phyloP scores from a whole-genome alignment of 176 grass and related monocot species.

The Phragmites australis region DNA sequence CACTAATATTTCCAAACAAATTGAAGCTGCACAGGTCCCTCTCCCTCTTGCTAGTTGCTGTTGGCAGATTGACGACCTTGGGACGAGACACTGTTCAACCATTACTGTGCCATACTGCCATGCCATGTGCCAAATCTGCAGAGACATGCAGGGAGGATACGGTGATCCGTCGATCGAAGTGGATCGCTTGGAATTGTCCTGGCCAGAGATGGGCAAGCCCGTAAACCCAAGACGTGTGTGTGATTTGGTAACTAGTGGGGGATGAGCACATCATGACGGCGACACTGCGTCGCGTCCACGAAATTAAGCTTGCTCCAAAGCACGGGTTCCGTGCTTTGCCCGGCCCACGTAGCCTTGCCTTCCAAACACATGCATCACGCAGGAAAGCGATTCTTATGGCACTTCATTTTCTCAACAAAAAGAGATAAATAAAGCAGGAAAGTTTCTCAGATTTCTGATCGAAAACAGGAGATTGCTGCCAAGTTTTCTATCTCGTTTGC shows the following conservation, averaged over 20 bases:
- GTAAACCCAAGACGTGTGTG: background rate
- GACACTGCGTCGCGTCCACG: background rate
- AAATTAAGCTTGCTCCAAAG: background rate
- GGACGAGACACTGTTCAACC: background rate
- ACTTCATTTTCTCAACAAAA: background rate
- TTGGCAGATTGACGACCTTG: background rate
- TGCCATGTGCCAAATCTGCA: background rate
- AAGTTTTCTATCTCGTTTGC: no score
- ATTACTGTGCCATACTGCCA: background rate
- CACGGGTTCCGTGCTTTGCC: background rate
- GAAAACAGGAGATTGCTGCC: background rate
- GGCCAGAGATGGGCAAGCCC: background rate
- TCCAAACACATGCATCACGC: background rate
- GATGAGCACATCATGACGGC: constrained; percentile 36
- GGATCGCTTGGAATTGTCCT: background rate
- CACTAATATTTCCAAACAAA: background rate
- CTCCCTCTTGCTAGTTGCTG: no score
- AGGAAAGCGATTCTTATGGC: background rate
- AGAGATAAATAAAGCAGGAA: background rate
- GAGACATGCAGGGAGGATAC: background rate
- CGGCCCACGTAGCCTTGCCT: background rate
- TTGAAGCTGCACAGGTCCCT: no score
- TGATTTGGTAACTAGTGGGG: background rate
- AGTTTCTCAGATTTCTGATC: background rate
- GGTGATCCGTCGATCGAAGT: background rate